Conservation (phyloP, 768 basidiomycete species). For the Hypholoma sublateritium region DNA sequence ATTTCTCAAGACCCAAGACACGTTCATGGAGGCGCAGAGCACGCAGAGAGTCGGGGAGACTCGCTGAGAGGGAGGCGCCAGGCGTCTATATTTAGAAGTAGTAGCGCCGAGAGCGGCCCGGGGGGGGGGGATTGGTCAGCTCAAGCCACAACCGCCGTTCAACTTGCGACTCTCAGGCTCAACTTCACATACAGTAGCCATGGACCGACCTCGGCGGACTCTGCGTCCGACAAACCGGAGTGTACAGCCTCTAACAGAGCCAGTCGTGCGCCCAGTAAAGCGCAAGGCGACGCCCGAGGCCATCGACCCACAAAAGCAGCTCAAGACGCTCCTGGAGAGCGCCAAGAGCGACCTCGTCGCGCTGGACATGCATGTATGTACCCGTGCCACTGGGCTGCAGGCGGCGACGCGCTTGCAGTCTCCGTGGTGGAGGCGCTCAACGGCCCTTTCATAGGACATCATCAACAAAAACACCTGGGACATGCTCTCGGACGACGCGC, state of each 20-base stretch:
- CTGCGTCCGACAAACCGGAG: slow-evolving; percentile 16
- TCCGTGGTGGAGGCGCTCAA: slow-evolving; percentile 20
- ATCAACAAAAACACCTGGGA: slow-evolving; percentile 47
- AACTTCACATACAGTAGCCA: not conserved
- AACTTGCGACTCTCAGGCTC: not conserved
- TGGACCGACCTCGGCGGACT: slow-evolving; percentile 31
- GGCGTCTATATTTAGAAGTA: too few relatives aligned
- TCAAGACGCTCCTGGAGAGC: slow-evolving; percentile 41
- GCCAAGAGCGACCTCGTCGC: slow-evolving; percentile 48
- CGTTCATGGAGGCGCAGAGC: too few relatives aligned
- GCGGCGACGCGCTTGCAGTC: not conserved
- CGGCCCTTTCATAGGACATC: slow-evolving; percentile 38
- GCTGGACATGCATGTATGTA: slow-evolving; percentile 51
- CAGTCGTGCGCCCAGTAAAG: slow-evolving; percentile 20
- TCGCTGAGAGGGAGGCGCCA: too few relatives aligned
- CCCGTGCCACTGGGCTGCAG: not conserved
- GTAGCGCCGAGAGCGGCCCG: too few relatives aligned
- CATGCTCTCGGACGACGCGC: slow-evolving; percentile 42
- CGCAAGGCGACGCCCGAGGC: slow-evolving; percentile 27
- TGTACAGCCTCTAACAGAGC: slow-evolving; percentile 4
- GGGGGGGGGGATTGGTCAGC: not conserved
- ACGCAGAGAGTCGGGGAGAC: too few relatives aligned
- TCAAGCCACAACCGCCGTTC: not conserved
- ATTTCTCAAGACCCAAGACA: too few relatives aligned
- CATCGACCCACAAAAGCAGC: slow-evolving; percentile 31